phyloP scores from a whole-genome alignment of 331 rosid species.

The Phaseolus coccineus region DNA sequence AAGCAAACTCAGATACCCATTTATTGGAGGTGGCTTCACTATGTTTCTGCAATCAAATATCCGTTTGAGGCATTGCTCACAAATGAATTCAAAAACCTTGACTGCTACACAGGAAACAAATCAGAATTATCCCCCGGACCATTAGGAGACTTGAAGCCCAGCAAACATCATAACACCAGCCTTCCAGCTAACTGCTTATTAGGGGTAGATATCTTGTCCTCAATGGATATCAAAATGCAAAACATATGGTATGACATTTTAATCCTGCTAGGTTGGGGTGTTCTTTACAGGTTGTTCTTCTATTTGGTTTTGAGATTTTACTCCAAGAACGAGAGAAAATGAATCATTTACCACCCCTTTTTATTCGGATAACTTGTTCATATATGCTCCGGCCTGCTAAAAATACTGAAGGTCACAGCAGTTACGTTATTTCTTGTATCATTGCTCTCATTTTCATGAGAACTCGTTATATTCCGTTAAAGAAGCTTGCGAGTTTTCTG shows the following conservation, averaged over 20 bases:
- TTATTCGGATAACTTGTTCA: background rate
- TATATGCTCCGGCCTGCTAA: background rate
- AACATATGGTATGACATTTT: slow-evolving; percentile 64
- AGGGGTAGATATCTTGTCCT: slow-evolving; percentile 69
- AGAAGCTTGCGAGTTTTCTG: slow-evolving; percentile 20
- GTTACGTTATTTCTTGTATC: slow-evolving; percentile 15
- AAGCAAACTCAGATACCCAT: slow-evolving; percentile 61
- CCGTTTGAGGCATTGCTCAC: slow-evolving; percentile 86
- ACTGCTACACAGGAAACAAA: slow-evolving; percentile 60
- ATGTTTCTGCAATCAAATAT: slow-evolving; percentile 89
- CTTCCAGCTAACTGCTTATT: slow-evolving; percentile 51
- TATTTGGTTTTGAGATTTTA: slow-evolving; percentile 89
- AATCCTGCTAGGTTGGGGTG: slow-evolving; percentile 92
- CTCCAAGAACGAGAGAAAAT: slow-evolving; percentile 86
- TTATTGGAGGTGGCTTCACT: slow-evolving; percentile 90
- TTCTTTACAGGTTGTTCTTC: slow-evolving; percentile 78
- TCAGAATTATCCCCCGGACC: slow-evolving; percentile 77
- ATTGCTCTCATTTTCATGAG: slow-evolving; percentile 1
- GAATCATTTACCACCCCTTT: slow-evolving; percentile 27
- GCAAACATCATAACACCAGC: slow-evolving; percentile 44
- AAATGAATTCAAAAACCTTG: slow-evolving; percentile 71
- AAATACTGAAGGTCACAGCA: background rate
- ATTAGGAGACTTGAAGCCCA: slow-evolving; percentile 55
- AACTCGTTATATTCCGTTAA: slow-evolving; percentile 5
- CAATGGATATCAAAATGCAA: slow-evolving; percentile 63